These are phyloP conservation scores for Gaertneriomyces sp. DNA, from an alignment of 192 early-diverging fungal genomes.

Conservation along the genomic window DNA sequence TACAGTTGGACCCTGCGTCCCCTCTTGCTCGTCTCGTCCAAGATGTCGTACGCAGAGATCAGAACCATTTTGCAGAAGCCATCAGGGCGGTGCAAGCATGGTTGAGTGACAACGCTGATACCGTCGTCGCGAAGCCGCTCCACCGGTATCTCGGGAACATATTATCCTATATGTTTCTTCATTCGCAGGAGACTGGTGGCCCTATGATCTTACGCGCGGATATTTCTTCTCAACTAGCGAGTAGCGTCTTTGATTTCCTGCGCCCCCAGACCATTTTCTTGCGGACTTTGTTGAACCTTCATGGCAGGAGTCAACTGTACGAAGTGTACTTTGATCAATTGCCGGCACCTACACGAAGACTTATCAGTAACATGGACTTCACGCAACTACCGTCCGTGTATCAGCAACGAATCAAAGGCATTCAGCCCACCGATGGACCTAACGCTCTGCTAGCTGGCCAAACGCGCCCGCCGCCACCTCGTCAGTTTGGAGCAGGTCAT, in stretches of 20 bases:
- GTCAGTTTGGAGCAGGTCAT: not conserved
- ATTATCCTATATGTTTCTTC: not conserved
- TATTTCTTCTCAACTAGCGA: not conserved
- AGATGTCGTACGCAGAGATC: constrained; percentile 2
- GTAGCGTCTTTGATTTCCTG: constrained; percentile 9
- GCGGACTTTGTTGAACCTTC: constrained; percentile 19
- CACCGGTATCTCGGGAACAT: constrained; percentile 15
- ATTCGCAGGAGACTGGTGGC: constrained; percentile 3
- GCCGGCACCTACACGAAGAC: constrained; percentile 20
- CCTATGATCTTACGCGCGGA: not conserved
- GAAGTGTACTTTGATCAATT: constrained; percentile 26
- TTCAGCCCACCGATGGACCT: no score
- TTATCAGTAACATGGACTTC: constrained; percentile 10
- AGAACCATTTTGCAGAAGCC: constrained; percentile 10
- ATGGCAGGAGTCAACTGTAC: constrained; percentile 13
- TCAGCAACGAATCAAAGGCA: not conserved
- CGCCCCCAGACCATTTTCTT: constrained; percentile 8
- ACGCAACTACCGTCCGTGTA: constrained; percentile 19
- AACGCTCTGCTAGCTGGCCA: not conserved
- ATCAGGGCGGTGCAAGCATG: constrained; percentile 17
- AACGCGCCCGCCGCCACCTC: not conserved
- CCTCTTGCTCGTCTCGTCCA: constrained; percentile 12
- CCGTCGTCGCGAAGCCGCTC: constrained; percentile 13
- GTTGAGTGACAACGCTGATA: constrained; percentile 20
- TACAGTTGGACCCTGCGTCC: constrained; percentile 1